These are phyloP conservation scores for Fusarium setosum DNA, from an alignment of 2,329 filamentous ascomycete species.

Conservation along the genomic window DNA sequence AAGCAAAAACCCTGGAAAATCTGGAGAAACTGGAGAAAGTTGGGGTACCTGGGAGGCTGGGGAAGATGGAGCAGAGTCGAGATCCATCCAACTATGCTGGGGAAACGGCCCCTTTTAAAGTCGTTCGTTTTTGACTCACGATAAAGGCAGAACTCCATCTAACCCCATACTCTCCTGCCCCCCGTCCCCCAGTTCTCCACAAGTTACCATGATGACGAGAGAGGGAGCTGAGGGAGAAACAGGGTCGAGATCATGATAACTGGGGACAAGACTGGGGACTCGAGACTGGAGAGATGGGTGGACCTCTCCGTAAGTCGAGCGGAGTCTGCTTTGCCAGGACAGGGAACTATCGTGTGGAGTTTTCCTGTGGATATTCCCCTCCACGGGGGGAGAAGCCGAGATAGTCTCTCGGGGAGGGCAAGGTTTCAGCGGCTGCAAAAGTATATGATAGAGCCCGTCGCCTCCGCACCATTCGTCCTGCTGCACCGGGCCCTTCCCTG, in stretches of 20 bases:
- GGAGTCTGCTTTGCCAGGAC: neutral
- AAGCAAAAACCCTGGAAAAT: neutral
- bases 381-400: neutral
- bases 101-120: neutral
- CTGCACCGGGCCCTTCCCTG: neutral
- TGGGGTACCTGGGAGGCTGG: neutral
- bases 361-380: neutral
- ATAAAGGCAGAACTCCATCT: neutral
- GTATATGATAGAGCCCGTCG: neutral
- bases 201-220: neutral
- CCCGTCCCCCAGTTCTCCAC: neutral
- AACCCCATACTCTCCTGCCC: neutral
- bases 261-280: no score
- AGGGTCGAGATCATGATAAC: neutral
- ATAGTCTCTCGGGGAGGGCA: neutral
- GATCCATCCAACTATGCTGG: neutral
- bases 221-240: neutral
- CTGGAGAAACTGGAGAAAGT: neutral
- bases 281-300: neutral
- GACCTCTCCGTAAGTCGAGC: neutral
- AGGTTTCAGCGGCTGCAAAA: neutral
- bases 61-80: neutral
- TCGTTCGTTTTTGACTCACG: neutral
- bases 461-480: neutral
- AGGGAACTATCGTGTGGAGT: neutral